Conservation (phyloP, 2,329 filamentous ascomycete genomes). For the Ophiosphaerella narmari region DNA sequence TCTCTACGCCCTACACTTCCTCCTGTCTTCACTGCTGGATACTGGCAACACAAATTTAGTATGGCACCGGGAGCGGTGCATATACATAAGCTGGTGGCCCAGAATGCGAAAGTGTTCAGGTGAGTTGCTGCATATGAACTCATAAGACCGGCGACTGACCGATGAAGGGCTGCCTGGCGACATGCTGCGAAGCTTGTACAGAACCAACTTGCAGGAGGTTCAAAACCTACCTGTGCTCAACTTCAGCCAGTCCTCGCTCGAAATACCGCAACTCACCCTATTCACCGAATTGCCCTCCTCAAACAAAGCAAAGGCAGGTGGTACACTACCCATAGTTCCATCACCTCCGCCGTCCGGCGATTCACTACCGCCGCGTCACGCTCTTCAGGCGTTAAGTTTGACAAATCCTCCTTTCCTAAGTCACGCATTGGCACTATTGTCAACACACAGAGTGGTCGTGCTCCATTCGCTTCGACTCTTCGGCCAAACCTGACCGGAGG, state of each 20-base stretch:
- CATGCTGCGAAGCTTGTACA: slow-evolving; percentile 53
- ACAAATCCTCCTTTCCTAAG: slow-evolving; percentile 59
- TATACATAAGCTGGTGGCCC: slow-evolving; percentile 47
- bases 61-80: slow-evolving; percentile 48
- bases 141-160: slow-evolving; percentile 17
- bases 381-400: slow-evolving; percentile 49
- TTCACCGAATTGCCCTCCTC: slow-evolving; percentile 65
- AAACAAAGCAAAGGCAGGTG: slow-evolving; percentile 67
- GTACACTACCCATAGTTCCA: slow-evolving; percentile 62
- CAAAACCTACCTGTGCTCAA: slow-evolving; percentile 52
- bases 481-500: slow-evolving; percentile 92
- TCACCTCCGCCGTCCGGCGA: slow-evolving; percentile 52
- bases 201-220: slow-evolving; percentile 49
- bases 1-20: slow-evolving; percentile 6
- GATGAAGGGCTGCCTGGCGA: slow-evolving; percentile 52
- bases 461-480: slow-evolving; percentile 86
- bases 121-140: slow-evolving; percentile 21
- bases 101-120: slow-evolving; percentile 49
- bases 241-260: slow-evolving; percentile 65
- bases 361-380: slow-evolving; percentile 57
- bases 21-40: slow-evolving; percentile 8
- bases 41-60: slow-evolving; percentile 26
- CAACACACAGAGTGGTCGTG: slow-evolving; percentile 69
- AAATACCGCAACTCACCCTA: slow-evolving; percentile 60
- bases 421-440: slow-evolving; percentile 62